phyloP scores from a whole-genome alignment of 2,329 filamentous ascomycete genomes.

The Curvularia lunata region DNA sequence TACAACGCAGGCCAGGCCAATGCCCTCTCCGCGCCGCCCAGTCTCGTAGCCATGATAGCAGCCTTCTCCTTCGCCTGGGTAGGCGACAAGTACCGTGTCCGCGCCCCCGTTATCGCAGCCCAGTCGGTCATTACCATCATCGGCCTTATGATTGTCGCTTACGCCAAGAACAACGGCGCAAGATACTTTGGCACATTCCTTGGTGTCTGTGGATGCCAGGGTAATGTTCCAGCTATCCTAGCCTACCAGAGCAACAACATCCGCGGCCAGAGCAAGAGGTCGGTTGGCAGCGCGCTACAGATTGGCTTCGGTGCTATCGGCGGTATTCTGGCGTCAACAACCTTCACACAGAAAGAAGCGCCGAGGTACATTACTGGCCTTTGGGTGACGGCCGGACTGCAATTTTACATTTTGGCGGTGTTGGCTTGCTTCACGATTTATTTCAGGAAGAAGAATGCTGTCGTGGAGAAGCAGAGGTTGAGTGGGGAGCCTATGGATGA shows the following conservation, averaged over 20 bases:
- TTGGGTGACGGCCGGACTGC: constrained; percentile 28
- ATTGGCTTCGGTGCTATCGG: constrained; percentile 38
- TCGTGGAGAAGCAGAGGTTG: constrained; percentile 17
- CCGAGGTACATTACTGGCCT: constrained; percentile 30
- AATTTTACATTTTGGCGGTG: constrained; percentile 26
- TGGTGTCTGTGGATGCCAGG: constrained; percentile 28
- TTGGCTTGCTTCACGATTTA: constrained; percentile 17
- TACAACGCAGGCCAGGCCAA: constrained; percentile 26
- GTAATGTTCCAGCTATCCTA: constrained; percentile 31
- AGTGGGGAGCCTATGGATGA: constrained; percentile 22
- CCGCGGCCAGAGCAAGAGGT: constrained; percentile 29
- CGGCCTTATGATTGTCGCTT: constrained; percentile 37
- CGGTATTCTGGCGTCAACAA: constrained; percentile 31
- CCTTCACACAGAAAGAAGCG: constrained; percentile 31
- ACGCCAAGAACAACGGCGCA: constrained; percentile 26
- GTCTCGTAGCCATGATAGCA: constrained; percentile 28
- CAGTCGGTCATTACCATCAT: constrained; percentile 29
- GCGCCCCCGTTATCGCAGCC: constrained; percentile 32
- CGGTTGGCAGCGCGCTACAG: constrained; percentile 29
- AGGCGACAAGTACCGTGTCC: constrained; percentile 34
- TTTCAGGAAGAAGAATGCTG: constrained; percentile 27
- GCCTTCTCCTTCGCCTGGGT: constrained; percentile 35
- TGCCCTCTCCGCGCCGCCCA: constrained; percentile 35
- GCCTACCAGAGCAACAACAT: constrained; percentile 40
- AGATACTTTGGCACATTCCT: constrained; percentile 39